phyloP scores from a whole-genome alignment of 2,329 filamentous ascomycete genomes.

The Monosporascus sp. region DNA sequence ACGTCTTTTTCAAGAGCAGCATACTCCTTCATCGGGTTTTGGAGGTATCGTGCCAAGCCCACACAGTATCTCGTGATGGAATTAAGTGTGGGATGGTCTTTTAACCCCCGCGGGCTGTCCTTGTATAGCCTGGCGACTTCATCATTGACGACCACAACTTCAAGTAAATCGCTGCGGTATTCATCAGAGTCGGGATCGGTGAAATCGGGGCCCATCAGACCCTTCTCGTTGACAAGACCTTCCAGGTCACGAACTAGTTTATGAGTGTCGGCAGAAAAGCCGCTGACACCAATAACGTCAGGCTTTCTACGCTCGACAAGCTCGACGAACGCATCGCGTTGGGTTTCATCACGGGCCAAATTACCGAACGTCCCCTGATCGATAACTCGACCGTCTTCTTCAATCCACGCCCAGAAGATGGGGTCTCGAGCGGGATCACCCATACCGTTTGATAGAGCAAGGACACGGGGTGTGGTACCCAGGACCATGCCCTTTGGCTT shows the following conservation, averaged over 20 bases:
- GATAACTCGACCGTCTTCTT: conserved; percentile 82
- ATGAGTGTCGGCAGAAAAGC: conserved; percentile 81
- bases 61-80: conserved; percentile 85
- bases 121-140: conserved; percentile 97
- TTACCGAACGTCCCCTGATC: conserved; percentile 87
- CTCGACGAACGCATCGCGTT: conserved; percentile 66
- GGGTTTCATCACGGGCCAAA: conserved; percentile 64
- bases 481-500: conserved; percentile 90
- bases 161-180: conserved; percentile 71
- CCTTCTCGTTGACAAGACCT: conserved; percentile 69
- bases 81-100: conserved; percentile 75
- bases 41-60: conserved; percentile 82
- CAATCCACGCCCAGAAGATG: conserved; percentile 85
- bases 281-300: conserved; percentile 85
- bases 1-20: conserved; percentile 87
- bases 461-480: conserved; percentile 80
- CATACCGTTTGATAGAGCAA: conserved; percentile 81
- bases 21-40: conserved; percentile 95
- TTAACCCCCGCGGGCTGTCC: conserved; percentile 71
- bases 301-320: conserved; percentile 74
- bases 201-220: conserved; percentile 74
- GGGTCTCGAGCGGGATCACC: conserved; percentile 70
- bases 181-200: conserved; percentile 73
- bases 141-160: conserved; percentile 89
- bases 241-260: conserved; percentile 78